Base-by-base conservation (phyloP, 2,329 filamentous ascomycete genomes). In the Sarocladiaceae sp. region DNA sequence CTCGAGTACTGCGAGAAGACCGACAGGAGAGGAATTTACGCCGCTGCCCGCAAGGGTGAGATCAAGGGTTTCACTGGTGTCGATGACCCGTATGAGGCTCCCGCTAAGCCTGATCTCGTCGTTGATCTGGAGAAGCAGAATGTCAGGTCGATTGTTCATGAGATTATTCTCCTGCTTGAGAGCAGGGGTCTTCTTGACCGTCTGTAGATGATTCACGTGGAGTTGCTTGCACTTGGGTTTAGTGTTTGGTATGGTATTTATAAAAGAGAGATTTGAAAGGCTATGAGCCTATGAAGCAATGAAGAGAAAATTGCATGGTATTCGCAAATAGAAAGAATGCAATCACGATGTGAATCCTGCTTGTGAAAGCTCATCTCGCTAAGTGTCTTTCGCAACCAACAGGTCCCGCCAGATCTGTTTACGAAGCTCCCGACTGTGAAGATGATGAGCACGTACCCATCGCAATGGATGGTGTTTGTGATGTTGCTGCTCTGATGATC, bases 41-140 rank as follows among this genome's bases (percentile, higher is more conserved):
- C 80, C 59, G 82, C 83, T 68, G 94, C 94, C 36, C 83, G 94
- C 57, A 80, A 78, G 18, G 94, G 94, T 54, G 88, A 96, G 76
- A 95, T 99, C 73, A 94, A 92, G 83, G 92, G 92, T 58, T 99
- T 99, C 81, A 99, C 94, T 7, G 94, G 94, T 64, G 91, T 99
- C 53, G 93, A 97, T 67, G 93, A 97, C 75, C 92, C 94, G 47
- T 99, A 99, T 67, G 94, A 99, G 84, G 67, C 71, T 20, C 94
- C 94, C 10, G 64, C 73, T 59, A 91, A 93, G 73, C 82, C 92
- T 28, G 85, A 97, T 68, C 77, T 99, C 58, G 83, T 84, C 4
- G 93, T 97, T 35, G 88, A 97, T 70, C 70, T 87, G 52, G 86
- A 88, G 73, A 94, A 87, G 80, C 90, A 89, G 72, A 88, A 84